These are phyloP conservation scores for Elongisporangium senticosum DNA, from an alignment of 352 stramenopile genomes.

Conservation along the genomic window DNA sequence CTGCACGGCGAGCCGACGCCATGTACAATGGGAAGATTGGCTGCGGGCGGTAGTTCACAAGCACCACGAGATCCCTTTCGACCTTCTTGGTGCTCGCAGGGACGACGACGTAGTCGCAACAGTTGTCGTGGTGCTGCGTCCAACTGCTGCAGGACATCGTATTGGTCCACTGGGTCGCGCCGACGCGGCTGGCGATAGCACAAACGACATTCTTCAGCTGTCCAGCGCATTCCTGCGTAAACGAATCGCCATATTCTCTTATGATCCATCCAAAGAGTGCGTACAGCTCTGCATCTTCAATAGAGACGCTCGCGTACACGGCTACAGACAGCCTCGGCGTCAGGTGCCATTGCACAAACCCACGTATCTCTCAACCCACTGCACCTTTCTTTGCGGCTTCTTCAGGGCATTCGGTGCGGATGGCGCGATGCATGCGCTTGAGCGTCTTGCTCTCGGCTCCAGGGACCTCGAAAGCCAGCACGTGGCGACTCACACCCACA, in stretches of 20 bases:
- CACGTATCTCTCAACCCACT: not conserved
- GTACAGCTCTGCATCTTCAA: not conserved
- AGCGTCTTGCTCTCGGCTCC: constrained; percentile 21
- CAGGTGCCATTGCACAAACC: not conserved
- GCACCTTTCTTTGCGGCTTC: not conserved
- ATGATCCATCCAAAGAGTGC: not conserved
- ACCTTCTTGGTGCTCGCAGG: not conserved
- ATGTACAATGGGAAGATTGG: constrained; percentile 49
- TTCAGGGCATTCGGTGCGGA: not conserved
- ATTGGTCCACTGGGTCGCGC: not conserved
- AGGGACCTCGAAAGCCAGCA: constrained; percentile 40
- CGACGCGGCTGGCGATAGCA: not conserved
- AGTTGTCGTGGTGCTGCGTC: not conserved
- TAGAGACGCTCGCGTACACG: not conserved
- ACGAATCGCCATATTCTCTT: not conserved
- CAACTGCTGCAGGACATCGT: not conserved
- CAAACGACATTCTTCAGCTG: not conserved
- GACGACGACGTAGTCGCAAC: not conserved
- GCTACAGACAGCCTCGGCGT: not conserved
- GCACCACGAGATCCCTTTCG: constrained; percentile 11
- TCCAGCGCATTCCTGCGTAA: not conserved
- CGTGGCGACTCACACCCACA: constrained; percentile 28
- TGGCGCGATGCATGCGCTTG: constrained; percentile 10
- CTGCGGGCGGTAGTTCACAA: constrained; percentile 46
- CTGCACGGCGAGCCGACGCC: constrained; percentile 53